Evolutionary conservation across 2,329 filamentous ascomycete species (phyloP), one percentile per base, ranked within the genome.

Genomic region (Tolypocladium album): DNA sequence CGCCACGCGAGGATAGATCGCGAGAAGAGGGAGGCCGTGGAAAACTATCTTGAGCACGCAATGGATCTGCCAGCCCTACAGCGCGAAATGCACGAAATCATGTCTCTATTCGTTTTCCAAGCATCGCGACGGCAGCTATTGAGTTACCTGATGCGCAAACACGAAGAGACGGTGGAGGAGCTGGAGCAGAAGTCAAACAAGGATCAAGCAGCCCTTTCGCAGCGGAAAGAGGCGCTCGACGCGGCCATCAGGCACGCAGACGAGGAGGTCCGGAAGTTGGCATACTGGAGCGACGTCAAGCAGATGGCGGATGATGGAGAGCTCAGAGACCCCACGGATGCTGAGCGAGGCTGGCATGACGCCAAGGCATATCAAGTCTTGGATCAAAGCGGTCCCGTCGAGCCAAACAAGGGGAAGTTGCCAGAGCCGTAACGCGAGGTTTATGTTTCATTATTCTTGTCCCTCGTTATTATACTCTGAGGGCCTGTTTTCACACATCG

Each of bases 81-180:
- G 62, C 81, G 88, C 59, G 80, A 87, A 70, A 93, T 96, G 81
- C 88, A 90, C 59, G 85, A 91, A 53, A 89, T 96, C 65, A 92
- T 96, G 91, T 80, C 85, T 0, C 79, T 89, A 61, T 90, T 97
- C 68, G 80, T 99, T 24, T 99, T 96, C 70, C 93, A 97, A 72
- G 87, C 88, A 22, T 96, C 92, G 2, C 84, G 92, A 31, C 85
- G 88, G 62, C 84, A 92, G 60, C 79, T 97, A 4, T 79, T 97
- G 20, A 79, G 84, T 22, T 83, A 85, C 57, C 76, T 99, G 55
- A 86, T 85, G 66, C 75, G 83, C n/a, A 78, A 83, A 31, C 73
- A 78, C 60, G 74, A 77, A 39, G 78, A 83, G 63, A 76, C 79
- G 20, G 61, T 60, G 4, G 59, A 67, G 34, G 64, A 67, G 31